These are phyloP conservation scores for Fusarium guadeloupense DNA, from an alignment of 2,329 filamentous ascomycete genomes.

Conservation along the genomic window DNA sequence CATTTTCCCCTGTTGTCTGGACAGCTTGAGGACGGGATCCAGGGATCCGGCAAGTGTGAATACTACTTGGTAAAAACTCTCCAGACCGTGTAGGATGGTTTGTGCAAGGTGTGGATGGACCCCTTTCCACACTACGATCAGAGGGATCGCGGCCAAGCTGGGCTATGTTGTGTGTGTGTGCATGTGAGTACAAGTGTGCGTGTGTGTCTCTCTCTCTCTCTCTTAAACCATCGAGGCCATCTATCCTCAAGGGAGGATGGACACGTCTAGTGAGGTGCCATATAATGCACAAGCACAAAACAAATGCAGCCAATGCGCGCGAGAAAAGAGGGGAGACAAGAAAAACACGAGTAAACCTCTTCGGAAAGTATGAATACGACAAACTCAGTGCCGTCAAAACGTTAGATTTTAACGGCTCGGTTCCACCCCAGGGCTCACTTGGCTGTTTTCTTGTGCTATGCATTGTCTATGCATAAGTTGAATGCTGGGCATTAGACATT, in stretches of 20 bases:
- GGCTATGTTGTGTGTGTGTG: too few relatives aligned
- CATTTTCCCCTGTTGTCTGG: slow-evolving; percentile 29
- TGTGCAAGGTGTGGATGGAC: slow-evolving; percentile 19
- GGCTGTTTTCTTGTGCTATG: background rate
- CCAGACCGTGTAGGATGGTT: background rate
- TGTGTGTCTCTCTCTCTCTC: background rate
- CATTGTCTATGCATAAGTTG: slow-evolving; percentile 7
- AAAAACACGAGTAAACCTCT: background rate
- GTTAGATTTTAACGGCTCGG: slow-evolving; percentile 7
- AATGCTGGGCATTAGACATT: slow-evolving; percentile 4
- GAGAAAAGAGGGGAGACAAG: slow-evolving; percentile 7
- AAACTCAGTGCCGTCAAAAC: slow-evolving; percentile 7
- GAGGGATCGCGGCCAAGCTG: background rate
- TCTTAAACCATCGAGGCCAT: slow-evolving; percentile 10
- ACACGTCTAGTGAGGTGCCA: slow-evolving; percentile 7
- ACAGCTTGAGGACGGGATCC: slow-evolving; percentile 27
- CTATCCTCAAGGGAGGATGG: slow-evolving; percentile 13
- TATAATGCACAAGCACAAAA: slow-evolving; percentile 6
- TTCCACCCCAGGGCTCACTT: slow-evolving; percentile 18
- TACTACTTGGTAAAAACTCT: too few relatives aligned
- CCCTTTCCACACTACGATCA: slow-evolving; percentile 23
- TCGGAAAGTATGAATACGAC: slow-evolving; percentile 3
- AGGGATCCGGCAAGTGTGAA: slow-evolving; percentile 29
- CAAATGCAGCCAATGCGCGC: slow-evolving; percentile 14
- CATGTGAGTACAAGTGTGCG: too few relatives aligned